phyloP scores from a whole-genome alignment of 495 filamentous ascomycete species.

The Aspergillus saccharolyticus region DNA sequence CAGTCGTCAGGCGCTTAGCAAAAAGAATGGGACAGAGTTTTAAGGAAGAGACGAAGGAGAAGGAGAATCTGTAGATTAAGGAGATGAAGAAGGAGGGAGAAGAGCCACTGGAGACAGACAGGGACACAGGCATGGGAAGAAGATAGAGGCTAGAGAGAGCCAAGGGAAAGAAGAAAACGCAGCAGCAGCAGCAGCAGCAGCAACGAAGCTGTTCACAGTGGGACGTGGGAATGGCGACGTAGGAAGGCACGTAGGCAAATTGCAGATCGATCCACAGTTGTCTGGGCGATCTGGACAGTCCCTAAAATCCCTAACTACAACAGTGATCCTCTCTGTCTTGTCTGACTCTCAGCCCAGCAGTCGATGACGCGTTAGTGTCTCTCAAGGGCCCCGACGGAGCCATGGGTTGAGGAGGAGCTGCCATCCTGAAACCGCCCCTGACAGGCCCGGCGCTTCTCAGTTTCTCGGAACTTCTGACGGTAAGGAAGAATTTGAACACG shows the following conservation, averaged over 20 bases:
- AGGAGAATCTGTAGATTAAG: not conserved
- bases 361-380: conserved; percentile 15
- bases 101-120: too few relatives aligned
- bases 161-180: not conserved
- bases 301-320: too few relatives aligned
- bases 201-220: not conserved
- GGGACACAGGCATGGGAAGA: too few relatives aligned
- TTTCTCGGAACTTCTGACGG: too few relatives aligned
- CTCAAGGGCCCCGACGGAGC: not conserved
- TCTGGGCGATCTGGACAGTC: conserved; percentile 12
- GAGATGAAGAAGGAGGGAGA: conserved; percentile 8
- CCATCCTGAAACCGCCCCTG: conserved; percentile 5
- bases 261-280: conserved; percentile 16
- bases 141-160: not conserved
- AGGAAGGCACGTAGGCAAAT: conserved; percentile 8
- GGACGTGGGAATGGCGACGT: conserved; percentile 6
- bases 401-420: conserved; percentile 1
- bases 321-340: not conserved
- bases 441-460: not conserved
- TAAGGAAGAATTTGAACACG: too few relatives aligned
- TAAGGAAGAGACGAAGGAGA: not conserved
- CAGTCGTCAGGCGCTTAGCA: not conserved
- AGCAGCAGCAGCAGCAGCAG: too few relatives aligned
- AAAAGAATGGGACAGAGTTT: not conserved
- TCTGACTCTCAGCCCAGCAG: not conserved